Evolutionary conservation across 768 basidiomycete genomes (phyloP).

Genomic region (Xanthoconium stramineum): DNA sequence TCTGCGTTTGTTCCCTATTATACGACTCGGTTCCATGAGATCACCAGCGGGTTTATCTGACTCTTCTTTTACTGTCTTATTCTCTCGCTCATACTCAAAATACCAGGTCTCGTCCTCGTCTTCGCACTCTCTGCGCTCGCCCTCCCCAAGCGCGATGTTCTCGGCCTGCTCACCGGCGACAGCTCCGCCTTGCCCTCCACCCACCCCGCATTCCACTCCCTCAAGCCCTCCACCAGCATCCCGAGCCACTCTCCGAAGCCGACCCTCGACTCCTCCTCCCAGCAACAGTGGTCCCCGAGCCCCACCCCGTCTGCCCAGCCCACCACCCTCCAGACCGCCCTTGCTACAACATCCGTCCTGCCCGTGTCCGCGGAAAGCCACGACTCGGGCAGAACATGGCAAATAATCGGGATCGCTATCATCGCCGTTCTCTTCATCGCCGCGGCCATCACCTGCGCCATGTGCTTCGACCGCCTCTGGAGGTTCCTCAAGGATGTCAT

Average conservation of each 20-base stretch:
- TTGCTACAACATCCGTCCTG: not conserved
- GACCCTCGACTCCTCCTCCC: not conserved
- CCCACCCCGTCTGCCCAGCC: not conserved
- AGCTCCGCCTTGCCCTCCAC: not conserved
- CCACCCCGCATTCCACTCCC: not conserved
- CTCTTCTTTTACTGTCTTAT: too few relatives aligned
- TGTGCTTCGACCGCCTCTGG: constrained; percentile 74
- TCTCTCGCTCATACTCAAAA: too few relatives aligned
- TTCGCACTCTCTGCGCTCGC: constrained; percentile 1
- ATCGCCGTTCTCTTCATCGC: constrained; percentile 61
- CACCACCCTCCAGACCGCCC: not conserved
- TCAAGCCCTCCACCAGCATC: not conserved
- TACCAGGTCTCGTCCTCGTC: not conserved
- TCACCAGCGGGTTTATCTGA: too few relatives aligned
- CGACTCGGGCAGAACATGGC: constrained; percentile 53
- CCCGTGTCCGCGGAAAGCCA: constrained; percentile 8
- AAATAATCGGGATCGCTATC: constrained; percentile 65
- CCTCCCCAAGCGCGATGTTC: constrained; percentile 9
- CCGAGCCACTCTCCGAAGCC: not conserved
- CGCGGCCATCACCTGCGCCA: constrained; percentile 49
- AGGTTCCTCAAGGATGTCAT: constrained; percentile 53
- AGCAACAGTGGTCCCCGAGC: not conserved
- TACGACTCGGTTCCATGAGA: constrained; percentile 34
- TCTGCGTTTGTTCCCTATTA: constrained; percentile 57
- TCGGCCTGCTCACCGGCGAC: constrained; percentile 15